Evolutionary conservation across 2,329 filamentous ascomycete genomes (phyloP).

Genomic region (Pseudogymnoascus sp.): DNA sequence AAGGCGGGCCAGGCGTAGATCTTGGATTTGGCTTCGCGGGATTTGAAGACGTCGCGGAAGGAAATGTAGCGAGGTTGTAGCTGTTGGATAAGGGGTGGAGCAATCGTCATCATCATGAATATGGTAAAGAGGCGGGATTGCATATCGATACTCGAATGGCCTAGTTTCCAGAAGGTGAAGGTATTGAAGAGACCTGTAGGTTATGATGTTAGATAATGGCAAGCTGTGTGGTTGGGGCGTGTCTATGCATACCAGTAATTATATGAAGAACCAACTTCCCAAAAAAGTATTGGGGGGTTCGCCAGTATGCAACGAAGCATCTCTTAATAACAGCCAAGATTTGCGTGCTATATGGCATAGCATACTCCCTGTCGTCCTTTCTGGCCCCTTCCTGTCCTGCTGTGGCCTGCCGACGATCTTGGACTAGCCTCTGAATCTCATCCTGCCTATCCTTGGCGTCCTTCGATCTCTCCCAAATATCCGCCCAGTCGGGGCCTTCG

Average conservation of each 20-base stretch:
- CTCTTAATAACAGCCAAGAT: constrained; percentile 46
- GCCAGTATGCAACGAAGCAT: constrained; percentile 55
- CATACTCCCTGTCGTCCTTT: constrained; percentile 52
- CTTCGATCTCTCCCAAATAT: constrained; percentile 47
- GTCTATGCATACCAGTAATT: constrained; percentile 39
- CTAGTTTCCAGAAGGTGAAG: constrained; percentile 60
- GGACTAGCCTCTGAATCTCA: constrained; percentile 46
- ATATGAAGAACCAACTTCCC: constrained; percentile 58
- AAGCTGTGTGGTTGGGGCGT: constrained; percentile 46
- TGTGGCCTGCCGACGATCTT: constrained; percentile 32
- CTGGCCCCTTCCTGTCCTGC: constrained; percentile 27
- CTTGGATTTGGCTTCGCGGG: constrained; percentile 62
- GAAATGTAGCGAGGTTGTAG: constrained; percentile 63
- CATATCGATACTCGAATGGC: constrained; percentile 49
- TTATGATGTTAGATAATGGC: not conserved
- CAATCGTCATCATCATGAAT: constrained; percentile 67
- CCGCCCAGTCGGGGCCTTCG: constrained; percentile 51
- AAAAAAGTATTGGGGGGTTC: constrained; percentile 52
- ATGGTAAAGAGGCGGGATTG: constrained; percentile 64
- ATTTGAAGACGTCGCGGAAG: constrained; percentile 58
- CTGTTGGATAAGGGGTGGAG: constrained; percentile 65
- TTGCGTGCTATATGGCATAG: constrained; percentile 50
- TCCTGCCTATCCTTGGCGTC: constrained; percentile 31
- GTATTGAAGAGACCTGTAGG: constrained; percentile 53
- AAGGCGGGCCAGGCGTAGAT: constrained; percentile 72